phyloP scores from a whole-genome alignment of 306 rosid species.

The Hylodesmum podocarpum region DNA sequence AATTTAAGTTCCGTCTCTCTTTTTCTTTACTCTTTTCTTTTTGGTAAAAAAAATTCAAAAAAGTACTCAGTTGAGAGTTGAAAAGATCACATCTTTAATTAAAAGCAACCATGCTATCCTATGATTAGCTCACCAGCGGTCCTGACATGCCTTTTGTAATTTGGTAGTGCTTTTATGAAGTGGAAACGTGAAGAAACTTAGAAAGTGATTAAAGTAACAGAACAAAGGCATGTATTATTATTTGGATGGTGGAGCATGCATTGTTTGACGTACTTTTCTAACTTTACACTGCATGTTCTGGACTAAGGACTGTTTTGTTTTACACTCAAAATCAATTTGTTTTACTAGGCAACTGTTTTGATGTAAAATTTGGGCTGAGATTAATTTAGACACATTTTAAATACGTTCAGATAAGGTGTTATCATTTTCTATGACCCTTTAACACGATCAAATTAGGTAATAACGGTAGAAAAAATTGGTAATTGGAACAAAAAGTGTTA shows the following conservation, averaged over 20 bases:
- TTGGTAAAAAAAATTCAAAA: neutral
- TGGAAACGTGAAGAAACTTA: slow-evolving; percentile 35
- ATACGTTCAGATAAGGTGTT: neutral
- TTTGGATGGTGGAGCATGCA: slow-evolving; percentile 37
- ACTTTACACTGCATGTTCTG: slow-evolving; percentile 15
- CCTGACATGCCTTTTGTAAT: slow-evolving; percentile 31
- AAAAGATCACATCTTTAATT: slow-evolving; percentile 14
- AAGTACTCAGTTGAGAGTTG: neutral
- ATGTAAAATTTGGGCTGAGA: neutral
- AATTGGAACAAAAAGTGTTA: neutral
- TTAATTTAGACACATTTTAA: neutral
- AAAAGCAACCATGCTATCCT: slow-evolving; percentile 32
- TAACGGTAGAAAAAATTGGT: neutral
- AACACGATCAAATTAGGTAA: neutral
- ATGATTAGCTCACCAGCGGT: slow-evolving; percentile 20
- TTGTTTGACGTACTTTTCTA: slow-evolving; percentile 33
- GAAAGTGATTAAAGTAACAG: slow-evolving; percentile 34
- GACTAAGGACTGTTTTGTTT: neutral
- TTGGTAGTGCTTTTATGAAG: slow-evolving; percentile 34
- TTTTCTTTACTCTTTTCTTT: neutral
- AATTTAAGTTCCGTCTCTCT: neutral
- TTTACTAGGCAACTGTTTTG: neutral
- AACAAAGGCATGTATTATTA: slow-evolving; percentile 10
- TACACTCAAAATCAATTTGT: neutral
- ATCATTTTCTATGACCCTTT: neutral